Evolutionary conservation across 495 filamentous ascomycete genomes (phyloP).

Genomic region (Penicillium canescens): DNA sequence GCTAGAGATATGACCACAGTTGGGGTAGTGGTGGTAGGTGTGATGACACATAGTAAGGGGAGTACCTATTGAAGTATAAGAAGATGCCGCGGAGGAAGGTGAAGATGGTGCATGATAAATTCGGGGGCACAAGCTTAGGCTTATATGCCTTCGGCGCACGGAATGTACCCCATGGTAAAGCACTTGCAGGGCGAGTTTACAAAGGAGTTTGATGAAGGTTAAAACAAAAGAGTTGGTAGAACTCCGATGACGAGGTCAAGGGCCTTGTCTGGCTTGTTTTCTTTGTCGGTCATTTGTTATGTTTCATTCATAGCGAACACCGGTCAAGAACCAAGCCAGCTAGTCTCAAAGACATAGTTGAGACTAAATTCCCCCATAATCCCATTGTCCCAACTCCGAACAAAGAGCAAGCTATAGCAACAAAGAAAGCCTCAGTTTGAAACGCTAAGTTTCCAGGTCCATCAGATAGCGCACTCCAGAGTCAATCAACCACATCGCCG

Average conservation of each 20-base stretch:
- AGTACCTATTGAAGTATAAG: neutral
- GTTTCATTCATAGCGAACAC: too few relatives aligned
- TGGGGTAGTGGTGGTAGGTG: conserved; percentile 28
- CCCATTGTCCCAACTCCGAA: neutral
- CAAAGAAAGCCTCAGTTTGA: neutral
- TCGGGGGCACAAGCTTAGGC: too few relatives aligned
- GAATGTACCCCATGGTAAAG: too few relatives aligned
- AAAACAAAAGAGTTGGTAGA: neutral
- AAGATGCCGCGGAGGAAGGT: neutral
- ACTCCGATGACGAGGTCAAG: neutral
- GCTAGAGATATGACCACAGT: conserved; percentile 32
- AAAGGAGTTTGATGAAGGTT: too few relatives aligned
- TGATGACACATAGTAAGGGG: conserved; percentile 25
- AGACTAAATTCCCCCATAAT: too few relatives aligned
- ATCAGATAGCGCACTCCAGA: conserved; percentile 37
- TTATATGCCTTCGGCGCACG: neutral
- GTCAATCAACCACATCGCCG: conserved; percentile 42
- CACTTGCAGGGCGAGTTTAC: too few relatives aligned
- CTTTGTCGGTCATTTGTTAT: neutral
- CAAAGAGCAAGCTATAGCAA: neutral
- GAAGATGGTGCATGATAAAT: neutral
- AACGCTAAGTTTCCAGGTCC: conserved; percentile 14
- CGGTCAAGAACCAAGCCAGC: too few relatives aligned
- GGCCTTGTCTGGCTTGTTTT: neutral
- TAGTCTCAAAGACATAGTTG: neutral